Base-by-base conservation (phyloP, 1,139 yeast species). In the Candida albicans region DNA sequence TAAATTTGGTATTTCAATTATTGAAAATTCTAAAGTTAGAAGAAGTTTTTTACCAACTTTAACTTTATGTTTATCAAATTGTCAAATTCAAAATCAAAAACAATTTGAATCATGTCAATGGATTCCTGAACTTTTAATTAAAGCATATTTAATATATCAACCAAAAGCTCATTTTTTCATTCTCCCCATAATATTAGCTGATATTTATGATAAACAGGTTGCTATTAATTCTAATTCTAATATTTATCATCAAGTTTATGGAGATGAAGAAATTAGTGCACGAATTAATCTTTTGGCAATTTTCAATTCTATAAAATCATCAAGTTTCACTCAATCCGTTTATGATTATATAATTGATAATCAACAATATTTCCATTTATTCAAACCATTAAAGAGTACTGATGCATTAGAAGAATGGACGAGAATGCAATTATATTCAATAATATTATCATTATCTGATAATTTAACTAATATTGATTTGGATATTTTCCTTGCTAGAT, bases 341-440 rank as follows among this genome's bases (percentile, higher is more conserved):
- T 68, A 82, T 51, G 54, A 67, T 0, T 67, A 59, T 40, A 67
- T 84, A 8, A 45, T 81, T 2, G 61, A 63, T 0, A 64, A 74
- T 28, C 74, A 75, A 14, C 54, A 59, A 13, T 39, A 37, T 27
- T 75, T 68, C 54, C 67, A 72, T 43, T 61, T 84, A 2, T 64
- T 79, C 37, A 58, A 59, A 3, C 83, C 87, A 1, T 54, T 68
- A 25, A 81, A 78, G 51, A 67, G 78, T 41, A 77, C 79, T 0
- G 90, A 87, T 59, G 84, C 87, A 0, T 66, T 65, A 15, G 96
- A 87, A 56, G 96, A 87, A 57, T 68, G 80, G 68, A 72, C 72
- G 40, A 70, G 96, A 52, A 61, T 85, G 9, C 79, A 79, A 42
- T 62, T 83, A 28, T 78, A 79, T 56, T 77, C 83, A 24, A 59